Conservation (phyloP, 371 early-diverging fungal genomes). For the Basidiobolus meristosporus region DNA sequence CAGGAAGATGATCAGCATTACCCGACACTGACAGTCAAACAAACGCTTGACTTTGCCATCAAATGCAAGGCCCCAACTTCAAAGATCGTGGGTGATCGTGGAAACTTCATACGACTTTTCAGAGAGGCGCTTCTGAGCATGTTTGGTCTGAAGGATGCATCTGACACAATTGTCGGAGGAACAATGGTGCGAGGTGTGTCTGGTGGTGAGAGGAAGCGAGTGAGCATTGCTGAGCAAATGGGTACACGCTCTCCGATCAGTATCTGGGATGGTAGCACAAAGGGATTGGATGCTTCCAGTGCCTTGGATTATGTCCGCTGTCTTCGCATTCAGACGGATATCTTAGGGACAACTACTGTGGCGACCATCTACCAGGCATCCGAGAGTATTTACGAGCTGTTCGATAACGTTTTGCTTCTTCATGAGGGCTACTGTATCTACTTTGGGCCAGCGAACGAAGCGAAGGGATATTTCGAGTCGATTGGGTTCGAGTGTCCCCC, state of each 20-base stretch:
- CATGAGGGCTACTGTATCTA: slow-evolving; percentile 52
- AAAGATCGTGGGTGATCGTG: no score
- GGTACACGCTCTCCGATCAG: slow-evolving; percentile 48
- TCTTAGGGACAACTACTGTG: slow-evolving; percentile 34
- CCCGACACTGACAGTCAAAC: slow-evolving; percentile 24
- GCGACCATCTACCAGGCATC: slow-evolving; percentile 51
- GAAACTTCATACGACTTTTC: no score
- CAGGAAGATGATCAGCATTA: slow-evolving; percentile 52
- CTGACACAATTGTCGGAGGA: slow-evolving; percentile 59
- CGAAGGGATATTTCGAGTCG: slow-evolving; percentile 38
- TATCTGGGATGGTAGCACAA: slow-evolving; percentile 74
- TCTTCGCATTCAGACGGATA: slow-evolving; percentile 41
- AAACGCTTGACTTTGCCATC: slow-evolving; percentile 26
- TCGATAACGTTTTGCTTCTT: slow-evolving; percentile 50
- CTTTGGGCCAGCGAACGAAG: slow-evolving; percentile 41
- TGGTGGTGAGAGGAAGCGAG: slow-evolving; percentile 78
- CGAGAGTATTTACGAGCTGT: slow-evolving; percentile 50
- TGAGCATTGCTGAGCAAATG: slow-evolving; percentile 73
- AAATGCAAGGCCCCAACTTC: no score
- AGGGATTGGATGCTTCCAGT: slow-evolving; percentile 79
- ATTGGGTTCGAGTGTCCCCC: slow-evolving; percentile 47
- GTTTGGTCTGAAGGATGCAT: slow-evolving; percentile 49
- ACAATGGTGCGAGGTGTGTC: slow-evolving; percentile 61
- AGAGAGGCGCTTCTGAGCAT: no score
- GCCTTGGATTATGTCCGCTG: slow-evolving; percentile 58